Evolutionary conservation across 805 yeast species (phyloP).

Genomic region (Lipomyces japonicus): DNA sequence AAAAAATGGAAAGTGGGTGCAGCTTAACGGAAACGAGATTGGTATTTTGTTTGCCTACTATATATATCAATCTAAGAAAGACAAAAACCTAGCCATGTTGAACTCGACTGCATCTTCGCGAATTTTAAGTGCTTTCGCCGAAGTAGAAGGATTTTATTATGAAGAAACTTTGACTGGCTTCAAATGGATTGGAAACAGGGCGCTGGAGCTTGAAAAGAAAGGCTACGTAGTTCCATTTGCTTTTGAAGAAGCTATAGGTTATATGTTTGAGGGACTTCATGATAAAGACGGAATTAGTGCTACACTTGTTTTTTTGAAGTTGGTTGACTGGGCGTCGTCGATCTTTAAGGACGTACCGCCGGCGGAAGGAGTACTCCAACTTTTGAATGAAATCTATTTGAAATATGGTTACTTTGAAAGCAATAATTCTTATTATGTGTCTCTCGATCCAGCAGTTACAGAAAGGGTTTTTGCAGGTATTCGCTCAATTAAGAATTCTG

Average conservation of each 20-base stretch:
- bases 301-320: constrained; percentile 66
- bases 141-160: constrained; percentile 54
- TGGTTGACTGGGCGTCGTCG: constrained; percentile 40
- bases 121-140: constrained; percentile 67
- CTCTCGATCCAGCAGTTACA: constrained; percentile 53
- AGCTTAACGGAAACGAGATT: constrained; percentile 85
- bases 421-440: constrained; percentile 78
- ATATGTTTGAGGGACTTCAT: constrained; percentile 76
- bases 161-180: constrained; percentile 90
- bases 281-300: constrained; percentile 95
- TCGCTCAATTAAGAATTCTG: constrained; percentile 37
- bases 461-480: constrained; percentile 53
- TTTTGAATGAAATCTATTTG: constrained; percentile 53
- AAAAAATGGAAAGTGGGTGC: constrained; percentile 55
- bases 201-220: constrained; percentile 60
- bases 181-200: constrained; percentile 94
- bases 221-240: constrained; percentile 82
- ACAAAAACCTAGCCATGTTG: constrained; percentile 49
- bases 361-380: constrained; percentile 17
- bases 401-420: constrained; percentile 80
- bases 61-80: constrained; percentile 30
- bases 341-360: constrained; percentile 16
- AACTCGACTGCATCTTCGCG: constrained; percentile 94
- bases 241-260: constrained; percentile 94
- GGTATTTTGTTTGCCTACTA: constrained; percentile 79